phyloP scores from a whole-genome alignment of 345 rosid species.

The Eucalyptus albens region DNA sequence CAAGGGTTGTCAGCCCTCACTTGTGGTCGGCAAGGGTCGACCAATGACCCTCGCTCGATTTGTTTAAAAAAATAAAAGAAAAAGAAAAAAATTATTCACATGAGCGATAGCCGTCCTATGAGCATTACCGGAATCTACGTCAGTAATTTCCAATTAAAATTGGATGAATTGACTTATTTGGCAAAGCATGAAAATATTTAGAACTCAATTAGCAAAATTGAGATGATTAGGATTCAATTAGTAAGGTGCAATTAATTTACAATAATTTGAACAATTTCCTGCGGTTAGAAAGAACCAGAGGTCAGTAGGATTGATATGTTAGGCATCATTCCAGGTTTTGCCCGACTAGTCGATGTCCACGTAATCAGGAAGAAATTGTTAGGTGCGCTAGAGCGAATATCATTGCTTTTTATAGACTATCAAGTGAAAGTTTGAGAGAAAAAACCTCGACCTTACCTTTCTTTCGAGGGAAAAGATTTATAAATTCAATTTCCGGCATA shows the following conservation, averaged over 20 bases:
- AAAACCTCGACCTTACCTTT: background rate
- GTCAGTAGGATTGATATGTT: background rate
- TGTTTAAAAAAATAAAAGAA: no score
- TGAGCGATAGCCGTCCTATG: rapidly evolving
- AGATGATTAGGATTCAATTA: background rate
- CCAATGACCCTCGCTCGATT: rapidly evolving
- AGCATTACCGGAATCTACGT: rapidly evolving
- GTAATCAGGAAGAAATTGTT: background rate
- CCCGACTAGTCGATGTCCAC: background rate
- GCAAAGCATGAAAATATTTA: no score
- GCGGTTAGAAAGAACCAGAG: background rate
- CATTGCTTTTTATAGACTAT: background rate
- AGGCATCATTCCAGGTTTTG: background rate
- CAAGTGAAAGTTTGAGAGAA: background rate
- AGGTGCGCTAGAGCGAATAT: background rate
- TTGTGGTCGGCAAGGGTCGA: no score
- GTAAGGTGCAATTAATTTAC: background rate
- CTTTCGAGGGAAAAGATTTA: background rate
- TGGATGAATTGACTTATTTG: no score
- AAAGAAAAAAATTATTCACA: no score
- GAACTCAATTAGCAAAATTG: no score
- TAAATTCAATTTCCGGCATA: background rate
- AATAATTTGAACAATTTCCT: background rate
- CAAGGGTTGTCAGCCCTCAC: no score
- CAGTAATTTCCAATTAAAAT: no score